A percentile compares a stretch with the other conserved stretches of the same genome.
Evolutionary conservation across 2,329 filamentous ascomycete genomes (phyloP).

Genomic region (Talaromyces islandicus): DNA sequence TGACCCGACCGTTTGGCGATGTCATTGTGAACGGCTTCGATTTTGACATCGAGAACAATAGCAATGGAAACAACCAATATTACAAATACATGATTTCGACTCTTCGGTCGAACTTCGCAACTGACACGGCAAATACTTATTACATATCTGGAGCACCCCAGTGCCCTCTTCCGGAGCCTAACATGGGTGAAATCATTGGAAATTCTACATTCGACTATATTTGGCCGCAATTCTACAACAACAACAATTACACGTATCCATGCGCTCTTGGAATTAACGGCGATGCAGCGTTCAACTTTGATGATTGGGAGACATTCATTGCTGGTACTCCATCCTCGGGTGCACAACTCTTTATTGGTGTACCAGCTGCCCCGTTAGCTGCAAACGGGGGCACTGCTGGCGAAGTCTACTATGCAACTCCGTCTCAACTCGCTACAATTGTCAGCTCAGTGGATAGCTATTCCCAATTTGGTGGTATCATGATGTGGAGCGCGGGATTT

Average conservation of each 20-base stretch:
- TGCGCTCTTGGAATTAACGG: conserved; percentile 6
- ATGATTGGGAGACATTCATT: conserved; percentile 40
- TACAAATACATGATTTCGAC: conserved; percentile 40
- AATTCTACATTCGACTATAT: conserved; percentile 46
- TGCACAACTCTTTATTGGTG: conserved; percentile 50
- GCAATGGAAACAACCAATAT: conserved; percentile 21
- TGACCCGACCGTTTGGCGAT: conserved; percentile 45
- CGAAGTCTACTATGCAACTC: conserved; percentile 41
- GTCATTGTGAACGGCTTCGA: conserved; percentile 50
- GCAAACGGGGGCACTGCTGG: conserved; percentile 2
- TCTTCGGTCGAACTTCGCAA: conserved; percentile 37
- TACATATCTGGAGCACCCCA: conserved; percentile 51
- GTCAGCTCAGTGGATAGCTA: conserved; percentile 38
- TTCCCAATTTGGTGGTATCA: conserved; percentile 51
- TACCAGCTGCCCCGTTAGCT: conserved; percentile 33
- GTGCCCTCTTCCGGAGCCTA: conserved; percentile 43
- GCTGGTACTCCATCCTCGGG: conserved; percentile 31
- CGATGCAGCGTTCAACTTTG: conserved; percentile 28
- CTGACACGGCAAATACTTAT: conserved; percentile 32
- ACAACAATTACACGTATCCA: conserved; percentile 35
- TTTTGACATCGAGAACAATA: conserved; percentile 43
- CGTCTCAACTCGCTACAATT: conserved; percentile 40
- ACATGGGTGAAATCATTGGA: conserved; percentile 40
- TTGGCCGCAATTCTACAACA: conserved; percentile 55
- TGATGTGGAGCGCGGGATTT: conserved; percentile 54